These are phyloP conservation scores for Claviceps fusiformis DNA, from an alignment of 2,329 filamentous ascomycete genomes.

Conservation along the genomic window DNA sequence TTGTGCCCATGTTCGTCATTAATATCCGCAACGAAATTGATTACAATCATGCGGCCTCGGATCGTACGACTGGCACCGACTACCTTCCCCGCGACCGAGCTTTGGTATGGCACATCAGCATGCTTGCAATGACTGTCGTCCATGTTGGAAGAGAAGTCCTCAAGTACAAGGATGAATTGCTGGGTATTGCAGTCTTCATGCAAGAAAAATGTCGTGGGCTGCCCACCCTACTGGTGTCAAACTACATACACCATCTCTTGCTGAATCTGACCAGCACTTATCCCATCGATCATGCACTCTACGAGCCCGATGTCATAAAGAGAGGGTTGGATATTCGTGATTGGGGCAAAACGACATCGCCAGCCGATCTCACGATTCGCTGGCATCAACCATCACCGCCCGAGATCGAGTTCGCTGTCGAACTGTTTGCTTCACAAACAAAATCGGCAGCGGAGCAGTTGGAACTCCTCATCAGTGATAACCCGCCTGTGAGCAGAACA, in stretches of 20 bases:
- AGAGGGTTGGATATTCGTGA: slow-evolving; percentile 62
- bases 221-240: slow-evolving; percentile 90
- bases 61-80: slow-evolving; percentile 83
- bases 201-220: slow-evolving; percentile 89
- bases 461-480: slow-evolving; percentile 64
- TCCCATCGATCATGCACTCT: slow-evolving; percentile 76
- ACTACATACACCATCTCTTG: slow-evolving; percentile 91
- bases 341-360: slow-evolving; percentile 70
- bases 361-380: slow-evolving; percentile 64
- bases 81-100: slow-evolving; percentile 85
- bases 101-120: slow-evolving; percentile 91
- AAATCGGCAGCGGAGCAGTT: slow-evolving; percentile 63
- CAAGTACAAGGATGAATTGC: slow-evolving; percentile 75
- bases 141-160: slow-evolving; percentile 87
- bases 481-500: slow-evolving; percentile 72
- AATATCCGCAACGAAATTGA: slow-evolving; percentile 95
- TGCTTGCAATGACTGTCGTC: slow-evolving; percentile 95
- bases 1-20: slow-evolving; percentile 79
- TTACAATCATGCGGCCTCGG: slow-evolving; percentile 89
- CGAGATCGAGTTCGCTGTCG: slow-evolving; percentile 79
- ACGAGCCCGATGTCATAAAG: slow-evolving; percentile 62
- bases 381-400: slow-evolving; percentile 77
- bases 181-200: slow-evolving; percentile 90
- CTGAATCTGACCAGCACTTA: slow-evolving; percentile 93
- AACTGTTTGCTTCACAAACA: slow-evolving; percentile 76